These are phyloP conservation scores for Coemansia sp. DNA, from an alignment of 192 early-diverging fungal genomes.

Conservation along the genomic window DNA sequence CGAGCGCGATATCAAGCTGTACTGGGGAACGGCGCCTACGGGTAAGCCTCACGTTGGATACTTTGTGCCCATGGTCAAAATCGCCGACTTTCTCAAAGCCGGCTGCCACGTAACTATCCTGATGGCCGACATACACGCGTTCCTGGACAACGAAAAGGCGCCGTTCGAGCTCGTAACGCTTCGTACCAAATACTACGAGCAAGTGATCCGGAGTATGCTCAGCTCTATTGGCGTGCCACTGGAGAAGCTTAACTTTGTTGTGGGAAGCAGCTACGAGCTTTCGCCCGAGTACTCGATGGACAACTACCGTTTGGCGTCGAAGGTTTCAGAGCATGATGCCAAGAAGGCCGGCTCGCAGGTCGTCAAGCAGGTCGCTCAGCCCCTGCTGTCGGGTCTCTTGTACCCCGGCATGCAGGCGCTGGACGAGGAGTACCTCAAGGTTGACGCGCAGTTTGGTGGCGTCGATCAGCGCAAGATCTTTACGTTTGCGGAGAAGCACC, in stretches of 20 bases:
- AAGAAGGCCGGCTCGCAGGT: constrained; percentile 99
- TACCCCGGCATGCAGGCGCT: constrained; percentile 98
- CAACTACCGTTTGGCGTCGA: constrained; percentile 82
- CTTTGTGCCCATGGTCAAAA: constrained; percentile 97
- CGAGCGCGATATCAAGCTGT: constrained; percentile 90
- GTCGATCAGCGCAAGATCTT: constrained; percentile 99
- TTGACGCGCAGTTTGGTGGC: constrained; percentile 96
- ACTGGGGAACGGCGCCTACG: constrained; percentile 98
- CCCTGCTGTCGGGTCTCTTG: constrained; percentile 89
- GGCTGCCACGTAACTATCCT: constrained; percentile 90
- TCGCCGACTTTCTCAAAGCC: constrained; percentile 94
- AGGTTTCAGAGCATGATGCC: constrained; percentile 92
- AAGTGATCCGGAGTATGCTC: constrained; percentile 86
- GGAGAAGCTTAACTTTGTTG: constrained; percentile 89
- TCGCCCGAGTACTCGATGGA: constrained; percentile 90
- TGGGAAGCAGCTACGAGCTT: constrained; percentile 89
- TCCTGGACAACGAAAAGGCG: constrained; percentile 98
- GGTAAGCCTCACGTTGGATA: constrained; percentile 97
- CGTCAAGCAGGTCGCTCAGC: constrained; percentile 92
- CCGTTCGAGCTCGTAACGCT: constrained; percentile 86
- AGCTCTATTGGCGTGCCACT: constrained; percentile 90
- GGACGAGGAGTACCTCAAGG: constrained; percentile 95
- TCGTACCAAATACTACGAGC: constrained; percentile 94
- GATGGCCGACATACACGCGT: constrained; percentile 96
- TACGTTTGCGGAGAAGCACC: constrained; percentile 93